Base-by-base conservation (phyloP, 768 basidiomycete species). In the Trametes cubensis region DNA sequence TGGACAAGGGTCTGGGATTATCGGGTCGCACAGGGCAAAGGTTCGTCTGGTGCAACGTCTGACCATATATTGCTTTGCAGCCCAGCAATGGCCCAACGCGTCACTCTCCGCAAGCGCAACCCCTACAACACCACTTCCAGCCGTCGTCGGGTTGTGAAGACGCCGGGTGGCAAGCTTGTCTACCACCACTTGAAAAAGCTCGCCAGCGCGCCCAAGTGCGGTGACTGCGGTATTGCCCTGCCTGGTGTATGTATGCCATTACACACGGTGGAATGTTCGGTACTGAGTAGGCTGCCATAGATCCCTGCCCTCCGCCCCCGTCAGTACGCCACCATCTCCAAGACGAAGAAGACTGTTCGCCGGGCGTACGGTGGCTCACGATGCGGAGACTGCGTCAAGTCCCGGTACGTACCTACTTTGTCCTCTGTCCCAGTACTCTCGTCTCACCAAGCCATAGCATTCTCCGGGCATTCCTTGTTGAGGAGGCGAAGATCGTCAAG, bases 401-500 rank as follows among this genome's bases (percentile, higher is more conserved):
- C 92, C 65, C 89, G 95, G 95, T 96, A 71, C 58, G 86, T 81
- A 3, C 8, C 56, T 26, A 34, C n/a, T n/a, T n/a, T n/a, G 21
- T 25, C 8, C 21, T 6, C 2, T n/a, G n/a, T 13, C 26, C 18
- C 20, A 1, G 17, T 14, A 13, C 39, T 2, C 21, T n/a, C 14
- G 41, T 42, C 53, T 40, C 52, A n/a, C 39, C 13, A 20, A 26
- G 3, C 8, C 52, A 0, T 65, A 98, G 97, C 66, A 95, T 99
- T 70, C 89, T 98, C 70, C 92, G 97, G 62, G 95, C 97, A 66
- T 99, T 99, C 88, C 80, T 99, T 63, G 92, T 99, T 42, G 97
- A 98, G 83, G 97, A 99, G 83, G 97, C 97, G 47, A 98, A 98
- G 84, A 98, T 99, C 71, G 97, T 99, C 74, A 99, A 99, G 89